Conservation (phyloP, 495 filamentous ascomycete genomes). For the Penicillium coprophilum region DNA sequence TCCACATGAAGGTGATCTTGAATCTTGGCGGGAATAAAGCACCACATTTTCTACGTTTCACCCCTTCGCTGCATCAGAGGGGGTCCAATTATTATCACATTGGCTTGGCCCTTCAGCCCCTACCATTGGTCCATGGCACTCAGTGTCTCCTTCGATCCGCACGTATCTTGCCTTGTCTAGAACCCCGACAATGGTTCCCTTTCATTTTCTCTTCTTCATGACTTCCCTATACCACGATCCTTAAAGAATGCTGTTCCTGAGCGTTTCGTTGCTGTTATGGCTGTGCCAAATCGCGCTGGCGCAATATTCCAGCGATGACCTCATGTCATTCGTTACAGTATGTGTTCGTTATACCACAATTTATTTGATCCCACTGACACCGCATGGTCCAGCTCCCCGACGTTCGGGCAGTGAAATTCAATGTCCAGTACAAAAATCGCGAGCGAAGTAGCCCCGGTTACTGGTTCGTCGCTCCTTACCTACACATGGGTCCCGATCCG, state of each 20-base stretch:
- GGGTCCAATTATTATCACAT: slow-evolving; percentile 5
- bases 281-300: slow-evolving; percentile 11
- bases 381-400: slow-evolving; percentile 28
- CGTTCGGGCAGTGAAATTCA: slow-evolving; percentile 31
- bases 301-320: slow-evolving; percentile 13
- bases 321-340: slow-evolving; percentile 14
- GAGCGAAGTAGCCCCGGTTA: slow-evolving; percentile 31
- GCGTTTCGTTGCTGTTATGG: slow-evolving; percentile 11
- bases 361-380: slow-evolving; percentile 3
- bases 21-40: neutral
- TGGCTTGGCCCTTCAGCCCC: neutral
- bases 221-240: slow-evolving; percentile 1
- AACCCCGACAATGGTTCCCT: neutral
- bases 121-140: slow-evolving; percentile 1
- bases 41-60: slow-evolving; percentile 8
- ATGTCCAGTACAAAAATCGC: slow-evolving; percentile 32
- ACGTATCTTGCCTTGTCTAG: slow-evolving; percentile 4
- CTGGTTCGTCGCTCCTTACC: slow-evolving; percentile 39
- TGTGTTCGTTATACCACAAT: neutral
- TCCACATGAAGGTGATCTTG: neutral
- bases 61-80: neutral
- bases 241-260: slow-evolving; percentile 6
- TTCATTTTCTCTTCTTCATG: neutral
- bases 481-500: slow-evolving; percentile 28
- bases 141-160: slow-evolving; percentile 2